Evolutionary conservation across 2,329 filamentous ascomycete genomes (phyloP), one percentile per base, ranked within the genome.

Genomic region (Dendryphion nanum): DNA sequence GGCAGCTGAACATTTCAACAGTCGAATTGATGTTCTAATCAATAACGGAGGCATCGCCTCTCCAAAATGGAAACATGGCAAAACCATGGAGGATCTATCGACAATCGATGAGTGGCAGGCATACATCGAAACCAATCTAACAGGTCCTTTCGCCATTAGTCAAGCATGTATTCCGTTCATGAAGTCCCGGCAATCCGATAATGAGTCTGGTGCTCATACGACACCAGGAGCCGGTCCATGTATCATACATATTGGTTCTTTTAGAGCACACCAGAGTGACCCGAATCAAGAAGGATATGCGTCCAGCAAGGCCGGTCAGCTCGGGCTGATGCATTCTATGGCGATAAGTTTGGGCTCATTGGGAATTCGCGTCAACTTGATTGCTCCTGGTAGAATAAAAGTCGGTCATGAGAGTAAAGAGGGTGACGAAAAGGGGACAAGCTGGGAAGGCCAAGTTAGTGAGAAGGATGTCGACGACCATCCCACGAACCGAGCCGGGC

Each of bases 251-350:
- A 65, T 74, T 40, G 66, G 67, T 18, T 70, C 67, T 18, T 74
- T 74, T 57, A 67, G 72, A 8, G 70, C 70, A 13, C 57, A 69
- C 24, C 67, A 70, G 42, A 67, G 61, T 19, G 71, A 75, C 46
- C 64, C 68, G 4, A 73, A 74, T 47, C 70, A 73, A 45, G 71
- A 74, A 44, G 71, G 70, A 3, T 75, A 76, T 50, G 73, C 72
- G 14, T 64, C 73, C 1, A 74, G 70, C 8, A 78, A 78, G 55
- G 70, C 74, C 3, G 75, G 74, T 0, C 55, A 77, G 33, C 52
- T 77, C 8, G 74, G 75, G 0, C 45, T 78, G 41, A 73, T 71
- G 55, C 74, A 76, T 45, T 68, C 68, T 18, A 69, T 77, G 70
- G 67, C 72, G 10, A 70, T 74, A 21, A 71, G 67, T 34, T 53